Percentiles rank a stretch among this genome's conserved stretches.
Evolutionary conservation across 2,329 filamentous ascomycete genomes (phyloP).

Genomic region (Chaetomium globosum): DNA sequence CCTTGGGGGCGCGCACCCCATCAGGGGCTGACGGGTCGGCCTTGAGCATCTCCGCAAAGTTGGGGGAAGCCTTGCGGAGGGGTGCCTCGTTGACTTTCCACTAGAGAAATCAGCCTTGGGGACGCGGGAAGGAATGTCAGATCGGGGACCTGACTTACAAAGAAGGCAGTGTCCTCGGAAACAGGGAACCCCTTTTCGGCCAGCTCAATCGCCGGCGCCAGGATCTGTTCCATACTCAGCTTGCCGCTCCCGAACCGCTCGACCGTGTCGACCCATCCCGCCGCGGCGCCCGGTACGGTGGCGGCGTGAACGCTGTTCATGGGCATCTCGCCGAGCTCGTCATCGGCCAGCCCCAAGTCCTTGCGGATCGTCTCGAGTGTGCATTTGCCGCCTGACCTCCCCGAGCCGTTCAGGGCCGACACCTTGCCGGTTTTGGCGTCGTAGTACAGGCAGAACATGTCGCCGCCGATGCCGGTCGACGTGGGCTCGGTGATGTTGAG

Average conservation of each 20-base stretch:
- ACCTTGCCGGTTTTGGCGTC: slow-evolving; percentile 80
- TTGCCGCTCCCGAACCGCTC: slow-evolving; percentile 89
- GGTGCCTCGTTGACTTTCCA: slow-evolving; percentile 68
- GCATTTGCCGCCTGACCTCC: slow-evolving; percentile 71
- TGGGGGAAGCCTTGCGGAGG: slow-evolving; percentile 76
- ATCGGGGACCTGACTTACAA: slow-evolving; percentile 53
- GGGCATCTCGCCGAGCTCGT: slow-evolving; percentile 64
- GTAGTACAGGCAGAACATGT: slow-evolving; percentile 96
- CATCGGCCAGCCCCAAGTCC: slow-evolving; percentile 67
- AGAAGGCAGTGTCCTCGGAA: slow-evolving; percentile 71
- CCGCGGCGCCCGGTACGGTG: slow-evolving; percentile 86
- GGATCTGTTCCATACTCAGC: slow-evolving; percentile 72
- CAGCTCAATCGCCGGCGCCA: slow-evolving; percentile 80
- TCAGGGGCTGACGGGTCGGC: slow-evolving; percentile 66
- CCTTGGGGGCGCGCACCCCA: slow-evolving; percentile 71
- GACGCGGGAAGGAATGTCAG: background rate
- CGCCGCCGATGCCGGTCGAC: slow-evolving; percentile 92
- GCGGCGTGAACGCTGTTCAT: slow-evolving; percentile 76
- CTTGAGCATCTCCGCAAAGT: slow-evolving; percentile 86
- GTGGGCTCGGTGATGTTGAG: slow-evolving; percentile 92
- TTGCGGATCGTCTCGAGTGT: slow-evolving; percentile 71
- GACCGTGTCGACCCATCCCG: slow-evolving; percentile 89
- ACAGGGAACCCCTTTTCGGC: slow-evolving; percentile 90
- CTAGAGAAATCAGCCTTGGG: slow-evolving; percentile 47
- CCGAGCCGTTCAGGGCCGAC: slow-evolving; percentile 87